Evolutionary conservation across 106 monocot species (phyloP).

Genomic region (Xerophyta viscosa): DNA sequence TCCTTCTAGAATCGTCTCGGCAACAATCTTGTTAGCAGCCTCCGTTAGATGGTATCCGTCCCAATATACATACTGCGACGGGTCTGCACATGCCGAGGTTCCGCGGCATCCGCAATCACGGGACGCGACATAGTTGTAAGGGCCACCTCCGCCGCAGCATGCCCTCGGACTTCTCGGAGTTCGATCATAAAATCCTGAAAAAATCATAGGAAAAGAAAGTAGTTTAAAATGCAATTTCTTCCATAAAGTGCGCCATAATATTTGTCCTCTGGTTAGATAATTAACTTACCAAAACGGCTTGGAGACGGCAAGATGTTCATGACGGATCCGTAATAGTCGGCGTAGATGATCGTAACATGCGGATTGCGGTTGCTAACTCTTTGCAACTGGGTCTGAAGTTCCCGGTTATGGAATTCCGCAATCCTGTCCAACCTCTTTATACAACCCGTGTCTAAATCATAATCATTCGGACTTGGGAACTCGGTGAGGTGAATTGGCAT

Average conservation of each 20-base stretch:
- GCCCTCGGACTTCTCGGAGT: slow-evolving; percentile 10
- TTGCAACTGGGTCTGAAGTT: slow-evolving; percentile 15
- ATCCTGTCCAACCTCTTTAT: slow-evolving; percentile 25
- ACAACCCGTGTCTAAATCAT: slow-evolving; percentile 31
- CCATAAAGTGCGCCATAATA: too few species aligned
- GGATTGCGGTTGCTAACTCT: slow-evolving; percentile 24
- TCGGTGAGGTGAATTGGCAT: slow-evolving; percentile 13
- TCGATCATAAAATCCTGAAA: neutral
- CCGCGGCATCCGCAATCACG: slow-evolving; percentile 25
- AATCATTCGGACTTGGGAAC: neutral
- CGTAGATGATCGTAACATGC: slow-evolving; percentile 14
- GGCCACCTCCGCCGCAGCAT: slow-evolving; percentile 49
- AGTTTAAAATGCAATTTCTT: too few species aligned
- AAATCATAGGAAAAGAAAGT: too few species aligned
- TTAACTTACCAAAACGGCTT: slow-evolving; percentile 21
- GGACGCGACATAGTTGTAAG: slow-evolving; percentile 35
- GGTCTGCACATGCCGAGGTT: slow-evolving; percentile 22
- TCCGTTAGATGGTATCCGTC: slow-evolving; percentile 62
- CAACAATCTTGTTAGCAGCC: slow-evolving; percentile 25
- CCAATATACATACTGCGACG: slow-evolving; percentile 38
- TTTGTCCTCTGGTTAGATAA: too few species aligned
- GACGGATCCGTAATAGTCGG: slow-evolving; percentile 21
- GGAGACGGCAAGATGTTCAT: slow-evolving; percentile 19
- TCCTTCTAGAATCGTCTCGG: slow-evolving; percentile 16
- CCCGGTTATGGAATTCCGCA: slow-evolving; percentile 26